Conservation (phyloP, 2,329 filamentous ascomycete species). For the Graphilbum sp. region DNA sequence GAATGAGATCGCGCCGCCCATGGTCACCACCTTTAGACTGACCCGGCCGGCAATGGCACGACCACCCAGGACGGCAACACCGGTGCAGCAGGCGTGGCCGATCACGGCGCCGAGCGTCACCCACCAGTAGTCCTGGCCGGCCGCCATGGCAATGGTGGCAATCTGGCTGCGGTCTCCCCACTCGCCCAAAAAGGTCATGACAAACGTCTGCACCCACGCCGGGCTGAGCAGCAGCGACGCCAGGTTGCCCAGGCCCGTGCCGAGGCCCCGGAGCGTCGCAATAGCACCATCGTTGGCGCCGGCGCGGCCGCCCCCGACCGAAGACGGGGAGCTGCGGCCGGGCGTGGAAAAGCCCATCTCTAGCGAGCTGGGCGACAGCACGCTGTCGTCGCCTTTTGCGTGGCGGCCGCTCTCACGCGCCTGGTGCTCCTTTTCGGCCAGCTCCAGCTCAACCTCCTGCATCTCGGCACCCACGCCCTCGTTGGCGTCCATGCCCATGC, state of each 20-base stretch:
- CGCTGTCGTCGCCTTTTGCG: slow-evolving; percentile 32
- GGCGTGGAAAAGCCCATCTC: slow-evolving; percentile 77
- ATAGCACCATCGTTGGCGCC: slow-evolving; percentile 24
- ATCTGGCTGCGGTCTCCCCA: slow-evolving; percentile 98
- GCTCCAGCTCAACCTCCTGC: slow-evolving; percentile 87
- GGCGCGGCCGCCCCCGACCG: slow-evolving; percentile 29
- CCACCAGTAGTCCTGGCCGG: slow-evolving; percentile 98
- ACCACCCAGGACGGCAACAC: slow-evolving; percentile 80
- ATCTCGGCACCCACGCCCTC: slow-evolving; percentile 94
- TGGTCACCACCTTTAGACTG: slow-evolving; percentile 87
- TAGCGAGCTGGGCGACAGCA: slow-evolving; percentile 55
- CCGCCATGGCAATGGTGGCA: slow-evolving; percentile 96
- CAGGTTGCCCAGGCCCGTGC: slow-evolving; percentile 65
- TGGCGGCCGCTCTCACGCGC: slow-evolving; percentile 49
- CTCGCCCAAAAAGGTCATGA: slow-evolving; percentile 97
- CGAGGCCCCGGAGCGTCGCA: slow-evolving; percentile 33
- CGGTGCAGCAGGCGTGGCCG: slow-evolving; percentile 81
- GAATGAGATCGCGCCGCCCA: slow-evolving; percentile 83
- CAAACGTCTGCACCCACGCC: slow-evolving; percentile 96
- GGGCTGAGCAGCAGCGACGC: slow-evolving; percentile 79
- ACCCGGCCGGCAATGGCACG: slow-evolving; percentile 84
- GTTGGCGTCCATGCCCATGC: slow-evolving; percentile 71
- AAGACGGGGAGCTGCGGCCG: slow-evolving; percentile 65
- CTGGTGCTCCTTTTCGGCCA: slow-evolving; percentile 80
- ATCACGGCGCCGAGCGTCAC: slow-evolving; percentile 77